Base-by-base conservation (phyloP, 2,329 filamentous ascomycete species). In the Cladobotryum protrusum region DNA sequence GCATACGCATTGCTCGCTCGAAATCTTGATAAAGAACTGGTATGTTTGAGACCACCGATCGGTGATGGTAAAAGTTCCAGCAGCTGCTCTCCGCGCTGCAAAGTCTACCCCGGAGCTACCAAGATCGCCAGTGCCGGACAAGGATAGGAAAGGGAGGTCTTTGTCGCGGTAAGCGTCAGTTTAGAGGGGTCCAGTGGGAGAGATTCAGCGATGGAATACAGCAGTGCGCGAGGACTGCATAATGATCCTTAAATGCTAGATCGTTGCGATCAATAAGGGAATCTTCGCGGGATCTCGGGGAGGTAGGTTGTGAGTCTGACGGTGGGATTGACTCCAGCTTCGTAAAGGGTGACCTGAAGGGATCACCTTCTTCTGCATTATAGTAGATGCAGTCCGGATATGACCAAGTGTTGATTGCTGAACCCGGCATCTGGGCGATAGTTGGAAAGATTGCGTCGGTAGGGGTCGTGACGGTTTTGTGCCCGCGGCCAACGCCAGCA, bases 241-340 rank as follows among this genome's bases (percentile, higher is more conserved):
- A 63, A 99, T 97, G 52, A 96, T 89, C 66, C n/a, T 97, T 99
- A 72, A 96, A 87, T 8, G 82, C 76, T 8, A 97, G 75, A 47
- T 84, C 80, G 45, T 89, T 81, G 32, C 90, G 82, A 61, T 92
- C 83, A 57, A 99, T 89, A 0, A 92, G 93, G 42, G 99, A 97
- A 46, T 91, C 86, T 46, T 91, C 85, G 14, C n/a, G 81, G 78
- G 39, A 72, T 70, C 56, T 89, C 85, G 14, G 87, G 81, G 45
- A 90, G 79, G 69, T 96, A 99, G 0, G 93, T 97, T 7, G 86
- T 88, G 46, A 99, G 74, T 53, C 93, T 86, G 68, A 91, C 96
- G 8, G 87, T 95, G 1, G 91, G 96, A 49, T 86, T 91, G 43
- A 96, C 85, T 3, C 87, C 87, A 1, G 85, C 78, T 68, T 97